Base-by-base conservation (phyloP, 2,329 filamentous ascomycete species). In the Neoscytalidium dimidiatum region DNA sequence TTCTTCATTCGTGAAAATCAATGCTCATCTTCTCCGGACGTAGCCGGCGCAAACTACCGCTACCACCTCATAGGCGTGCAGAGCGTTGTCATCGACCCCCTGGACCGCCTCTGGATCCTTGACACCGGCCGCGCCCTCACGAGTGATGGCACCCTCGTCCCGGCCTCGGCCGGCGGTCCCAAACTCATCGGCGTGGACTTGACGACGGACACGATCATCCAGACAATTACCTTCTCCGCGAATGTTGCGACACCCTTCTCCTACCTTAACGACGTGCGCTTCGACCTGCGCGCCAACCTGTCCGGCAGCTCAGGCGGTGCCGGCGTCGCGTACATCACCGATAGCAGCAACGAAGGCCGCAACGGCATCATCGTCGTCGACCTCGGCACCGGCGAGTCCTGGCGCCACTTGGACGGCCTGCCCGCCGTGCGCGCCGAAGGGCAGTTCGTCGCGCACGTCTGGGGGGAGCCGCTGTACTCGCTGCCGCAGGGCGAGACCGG, bases 201-300 rank as follows among this genome's bases (percentile, higher is more conserved):
- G 4, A 70, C 69, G 3, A 82, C 74, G 60, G 76, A 85, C 70
- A 72, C 74, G 7, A 72, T 85, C 28, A 76, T 85, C 70, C 74
- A 81, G 60, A 85, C 82, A 1, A 85, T 85, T 63, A 69, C 82
- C 5, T 85, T 86, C 71, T 80, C 81, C 0, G 66, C 74, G 1
- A 78, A 72, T 6, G 82, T 84, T 9, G 82, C 81, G 5, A 82
- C 77, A 60, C 67, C 79, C 13, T 81, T 82, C 67, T 81, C 78
- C 17, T 86, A 86, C 67, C 77, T 84, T 38, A 85, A 85, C 69
- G 84, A 85, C 66, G 75, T 85, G 8, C 81, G 84, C 57, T 82
- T 86, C 71, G 83, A 86, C 67, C 75, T 85, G n/a, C 77, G 79
- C 14, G 60, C 79, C 2, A 70, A 71, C 19, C 35, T 82, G 6